A percentile compares a stretch with the other conserved stretches of the same genome.
phyloP scores from a whole-genome alignment of 441 rosid genomes.

The Capsella rubella region DNA sequence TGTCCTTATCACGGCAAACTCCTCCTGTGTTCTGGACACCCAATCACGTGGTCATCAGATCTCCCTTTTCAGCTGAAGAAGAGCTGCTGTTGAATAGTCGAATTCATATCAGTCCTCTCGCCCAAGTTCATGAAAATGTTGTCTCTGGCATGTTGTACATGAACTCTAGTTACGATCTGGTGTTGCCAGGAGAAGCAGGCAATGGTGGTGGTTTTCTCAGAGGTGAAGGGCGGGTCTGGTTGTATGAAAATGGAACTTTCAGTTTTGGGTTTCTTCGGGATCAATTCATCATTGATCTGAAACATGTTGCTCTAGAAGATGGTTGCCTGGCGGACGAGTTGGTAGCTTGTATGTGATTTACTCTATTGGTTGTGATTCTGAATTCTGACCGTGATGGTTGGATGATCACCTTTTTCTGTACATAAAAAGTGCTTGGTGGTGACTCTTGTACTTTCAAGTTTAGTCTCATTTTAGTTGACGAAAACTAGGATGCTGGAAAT shows the following conservation, averaged over 20 bases:
- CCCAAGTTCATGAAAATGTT: conserved; percentile 42
- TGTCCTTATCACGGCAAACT: conserved; percentile 52
- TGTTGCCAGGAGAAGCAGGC: conserved; percentile 51
- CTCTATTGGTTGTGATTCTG: conserved; percentile 10
- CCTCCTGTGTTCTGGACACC: conserved; percentile 81
- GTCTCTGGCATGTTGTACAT: conserved; percentile 64
- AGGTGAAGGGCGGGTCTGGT: conserved; percentile 89
- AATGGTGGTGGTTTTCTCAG: conserved; percentile 28
- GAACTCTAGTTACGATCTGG: conserved; percentile 65
- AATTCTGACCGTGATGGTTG: background rate
- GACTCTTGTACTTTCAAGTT: conserved; percentile 15
- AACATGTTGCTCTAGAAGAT: conserved; percentile 58
- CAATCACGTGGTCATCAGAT: conserved; percentile 49
- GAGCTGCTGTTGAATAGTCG: conserved; percentile 58
- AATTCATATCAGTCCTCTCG: conserved; percentile 53
- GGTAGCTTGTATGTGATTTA: conserved; percentile 33
- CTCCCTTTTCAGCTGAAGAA: conserved; percentile 69
- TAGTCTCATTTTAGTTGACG: conserved; percentile 13
- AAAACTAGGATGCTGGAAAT: conserved; percentile 13
- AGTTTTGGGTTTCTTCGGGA: conserved; percentile 86
- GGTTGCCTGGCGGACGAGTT: conserved; percentile 62
- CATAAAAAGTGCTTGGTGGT: conserved; percentile 24
- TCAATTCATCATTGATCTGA: conserved; percentile 68
- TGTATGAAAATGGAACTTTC: conserved; percentile 72
- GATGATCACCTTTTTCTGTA: conserved; percentile 20